phyloP scores from a whole-genome alignment of 2,329 filamentous ascomycete genomes.

The Thelonectria blattea region DNA sequence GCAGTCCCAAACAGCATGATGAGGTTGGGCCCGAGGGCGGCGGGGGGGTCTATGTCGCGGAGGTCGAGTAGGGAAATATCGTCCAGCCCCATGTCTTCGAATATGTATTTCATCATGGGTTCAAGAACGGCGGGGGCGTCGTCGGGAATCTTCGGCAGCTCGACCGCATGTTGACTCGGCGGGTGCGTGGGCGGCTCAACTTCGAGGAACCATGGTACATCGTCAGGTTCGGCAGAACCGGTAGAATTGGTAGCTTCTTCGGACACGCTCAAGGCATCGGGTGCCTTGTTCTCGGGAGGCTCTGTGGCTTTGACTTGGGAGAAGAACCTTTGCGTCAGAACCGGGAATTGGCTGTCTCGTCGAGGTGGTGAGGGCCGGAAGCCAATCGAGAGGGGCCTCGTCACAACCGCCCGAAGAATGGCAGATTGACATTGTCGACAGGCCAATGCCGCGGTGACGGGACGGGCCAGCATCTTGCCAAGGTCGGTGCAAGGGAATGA shows the following conservation, averaged over 20 bases:
- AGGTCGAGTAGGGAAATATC: conserved; percentile 82
- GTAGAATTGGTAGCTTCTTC: conserved; percentile 32
- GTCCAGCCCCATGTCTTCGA: conserved; percentile 85
- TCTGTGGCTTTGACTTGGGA: conserved; percentile 27
- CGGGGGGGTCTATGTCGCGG: conserved; percentile 81
- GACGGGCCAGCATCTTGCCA: conserved; percentile 41
- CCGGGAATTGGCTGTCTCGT: conserved; percentile 24
- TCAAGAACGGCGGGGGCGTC: conserved; percentile 74
- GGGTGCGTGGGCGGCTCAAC: conserved; percentile 65
- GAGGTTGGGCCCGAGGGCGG: conserved; percentile 84
- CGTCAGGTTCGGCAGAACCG: conserved; percentile 40
- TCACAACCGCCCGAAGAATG: conserved; percentile 40
- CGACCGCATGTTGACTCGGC: conserved; percentile 52
- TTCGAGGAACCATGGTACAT: conserved; percentile 85
- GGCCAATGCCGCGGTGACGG: conserved; percentile 37
- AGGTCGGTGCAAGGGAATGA: neutral
- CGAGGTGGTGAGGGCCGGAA: conserved; percentile 35
- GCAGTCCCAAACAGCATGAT: conserved; percentile 94
- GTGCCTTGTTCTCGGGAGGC: conserved; percentile 24
- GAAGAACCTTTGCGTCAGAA: conserved; percentile 33
- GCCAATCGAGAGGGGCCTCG: conserved; percentile 27
- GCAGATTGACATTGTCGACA: conserved; percentile 42
- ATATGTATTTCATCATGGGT: conserved; percentile 77
- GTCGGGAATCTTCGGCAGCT: conserved; percentile 63
- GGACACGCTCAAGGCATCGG: conserved; percentile 26